phyloP scores from a whole-genome alignment of 1,284 basidiomycete species.

The Papiliotrema terrestris region DNA sequence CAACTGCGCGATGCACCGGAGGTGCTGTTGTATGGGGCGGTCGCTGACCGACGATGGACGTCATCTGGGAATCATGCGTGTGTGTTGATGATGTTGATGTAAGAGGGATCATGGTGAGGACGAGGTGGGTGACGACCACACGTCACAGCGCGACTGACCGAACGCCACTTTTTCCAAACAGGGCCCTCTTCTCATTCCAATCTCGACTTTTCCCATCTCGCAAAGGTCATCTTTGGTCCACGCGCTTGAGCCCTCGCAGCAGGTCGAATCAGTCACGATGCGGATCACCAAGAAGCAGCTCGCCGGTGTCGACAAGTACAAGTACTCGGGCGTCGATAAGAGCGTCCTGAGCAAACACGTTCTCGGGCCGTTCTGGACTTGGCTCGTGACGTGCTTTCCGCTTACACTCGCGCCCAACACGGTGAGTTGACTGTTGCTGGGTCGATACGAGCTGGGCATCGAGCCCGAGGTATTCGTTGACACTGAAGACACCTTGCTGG shows the following conservation, averaged over 20 bases:
- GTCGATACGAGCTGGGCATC: no score
- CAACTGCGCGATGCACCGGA: constrained; percentile 16
- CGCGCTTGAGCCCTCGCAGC: no score
- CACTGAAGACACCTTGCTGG: no score
- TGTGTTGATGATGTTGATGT: no score
- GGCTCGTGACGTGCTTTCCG: constrained; percentile 90
- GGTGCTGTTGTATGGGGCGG: not conserved
- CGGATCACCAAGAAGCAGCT: constrained; percentile 49
- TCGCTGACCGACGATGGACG: not conserved
- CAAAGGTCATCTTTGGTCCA: no score
- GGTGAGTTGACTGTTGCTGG: constrained; percentile 53
- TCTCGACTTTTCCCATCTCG: no score
- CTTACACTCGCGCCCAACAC: constrained; percentile 84
- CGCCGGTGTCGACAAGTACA: constrained; percentile 55
- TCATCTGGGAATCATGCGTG: not conserved
- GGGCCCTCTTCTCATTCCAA: no score
- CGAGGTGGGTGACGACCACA: no score
- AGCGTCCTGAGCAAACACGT: constrained; percentile 53
- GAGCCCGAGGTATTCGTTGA: no score
- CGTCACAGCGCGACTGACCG: no score
- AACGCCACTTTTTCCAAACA: no score
- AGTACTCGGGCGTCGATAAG: constrained; percentile 57
- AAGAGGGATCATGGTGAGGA: no score
- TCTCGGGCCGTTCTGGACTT: constrained; percentile 89
- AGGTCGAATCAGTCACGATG: constrained; percentile 17